Evolutionary conservation across 1,284 basidiomycete species (phyloP).

Genomic region (Ceratobasidium sp.): DNA sequence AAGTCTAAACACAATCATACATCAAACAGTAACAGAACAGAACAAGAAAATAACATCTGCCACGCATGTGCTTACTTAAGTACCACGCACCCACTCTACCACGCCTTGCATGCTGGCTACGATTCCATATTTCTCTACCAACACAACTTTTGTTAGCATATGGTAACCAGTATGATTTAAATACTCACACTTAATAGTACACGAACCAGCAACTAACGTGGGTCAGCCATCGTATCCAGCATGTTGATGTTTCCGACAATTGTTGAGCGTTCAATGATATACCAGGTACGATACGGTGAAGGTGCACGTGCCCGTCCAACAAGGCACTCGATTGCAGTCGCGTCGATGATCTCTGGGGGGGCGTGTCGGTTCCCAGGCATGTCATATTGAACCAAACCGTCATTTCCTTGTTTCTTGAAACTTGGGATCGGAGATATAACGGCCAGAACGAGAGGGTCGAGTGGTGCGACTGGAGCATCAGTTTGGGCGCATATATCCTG

Average conservation of each 20-base stretch:
- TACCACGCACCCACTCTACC: too few species aligned
- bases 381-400: conserved; percentile 17
- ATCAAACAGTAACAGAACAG: too few species aligned
- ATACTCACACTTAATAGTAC: too few species aligned
- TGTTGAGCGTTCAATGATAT: conserved; percentile 47
- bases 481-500: conserved; percentile 38
- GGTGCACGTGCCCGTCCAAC: conserved; percentile 42
- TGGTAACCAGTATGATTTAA: too few species aligned
- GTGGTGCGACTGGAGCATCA: conserved; percentile 42
- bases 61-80: too few species aligned
- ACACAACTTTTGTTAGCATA: too few species aligned
- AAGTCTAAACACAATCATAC: too few species aligned
- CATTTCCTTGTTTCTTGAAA: neutral
- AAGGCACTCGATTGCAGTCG: conserved; percentile 43
- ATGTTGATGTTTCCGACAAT: conserved; percentile 12
- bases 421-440: conserved; percentile 42
- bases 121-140: too few species aligned
- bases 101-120: too few species aligned
- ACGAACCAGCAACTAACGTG: too few species aligned
- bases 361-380: conserved; percentile 22
- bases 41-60: too few species aligned
- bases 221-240: neutral
- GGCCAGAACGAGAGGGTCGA: conserved; percentile 42
- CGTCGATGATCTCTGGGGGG: conserved; percentile 43
- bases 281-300: conserved; percentile 39